Evolutionary conservation across 2,329 filamentous ascomycete species (phyloP).

Genomic region (Arthrinium phaeospermum): DNA sequence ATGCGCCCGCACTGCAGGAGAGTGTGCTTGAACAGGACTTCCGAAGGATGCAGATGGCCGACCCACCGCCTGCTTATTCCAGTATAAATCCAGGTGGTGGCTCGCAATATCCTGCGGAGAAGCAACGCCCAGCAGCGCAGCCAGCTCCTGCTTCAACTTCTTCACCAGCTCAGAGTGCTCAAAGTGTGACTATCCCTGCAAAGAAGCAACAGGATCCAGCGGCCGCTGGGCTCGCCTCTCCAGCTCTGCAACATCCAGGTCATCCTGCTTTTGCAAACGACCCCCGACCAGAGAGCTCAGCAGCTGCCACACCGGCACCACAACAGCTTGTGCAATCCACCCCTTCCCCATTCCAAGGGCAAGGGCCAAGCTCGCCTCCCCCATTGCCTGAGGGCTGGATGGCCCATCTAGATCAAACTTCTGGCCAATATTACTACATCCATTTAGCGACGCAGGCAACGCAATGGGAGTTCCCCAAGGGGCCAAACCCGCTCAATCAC

Average conservation of each 20-base stretch:
- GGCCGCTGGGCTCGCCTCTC: slow-evolving; percentile 48
- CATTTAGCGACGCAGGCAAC: slow-evolving; percentile 94
- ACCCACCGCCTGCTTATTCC: slow-evolving; percentile 94
- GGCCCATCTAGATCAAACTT: slow-evolving; percentile 91
- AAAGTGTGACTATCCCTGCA: slow-evolving; percentile 38
- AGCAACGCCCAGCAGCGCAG: slow-evolving; percentile 59
- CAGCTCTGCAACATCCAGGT: slow-evolving; percentile 62
- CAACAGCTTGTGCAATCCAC: slow-evolving; percentile 49
- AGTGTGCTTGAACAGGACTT: slow-evolving; percentile 87
- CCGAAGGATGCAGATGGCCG: slow-evolving; percentile 77
- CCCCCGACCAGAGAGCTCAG: slow-evolving; percentile 57
- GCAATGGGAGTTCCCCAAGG: slow-evolving; percentile 99
- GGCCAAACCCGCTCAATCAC: slow-evolving; percentile 85
- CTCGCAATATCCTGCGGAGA: slow-evolving; percentile 79
- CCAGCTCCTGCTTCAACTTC: slow-evolving; percentile 24
- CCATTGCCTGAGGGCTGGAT: slow-evolving; percentile 98
- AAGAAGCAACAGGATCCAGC: slow-evolving; percentile 35
- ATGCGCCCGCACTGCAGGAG: slow-evolving; percentile 53
- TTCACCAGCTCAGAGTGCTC: slow-evolving; percentile 35
- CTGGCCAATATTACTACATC: slow-evolving; percentile 98
- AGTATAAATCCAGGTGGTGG: slow-evolving; percentile 65
- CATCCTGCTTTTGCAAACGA: slow-evolving; percentile 95
- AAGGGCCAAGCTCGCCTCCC: slow-evolving; percentile 79
- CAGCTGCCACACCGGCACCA: slow-evolving; percentile 48
- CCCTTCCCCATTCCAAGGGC: slow-evolving; percentile 50